Conservation (phyloP, 352 stramenopile genomes). For the Phytopythium montanum region DNA sequence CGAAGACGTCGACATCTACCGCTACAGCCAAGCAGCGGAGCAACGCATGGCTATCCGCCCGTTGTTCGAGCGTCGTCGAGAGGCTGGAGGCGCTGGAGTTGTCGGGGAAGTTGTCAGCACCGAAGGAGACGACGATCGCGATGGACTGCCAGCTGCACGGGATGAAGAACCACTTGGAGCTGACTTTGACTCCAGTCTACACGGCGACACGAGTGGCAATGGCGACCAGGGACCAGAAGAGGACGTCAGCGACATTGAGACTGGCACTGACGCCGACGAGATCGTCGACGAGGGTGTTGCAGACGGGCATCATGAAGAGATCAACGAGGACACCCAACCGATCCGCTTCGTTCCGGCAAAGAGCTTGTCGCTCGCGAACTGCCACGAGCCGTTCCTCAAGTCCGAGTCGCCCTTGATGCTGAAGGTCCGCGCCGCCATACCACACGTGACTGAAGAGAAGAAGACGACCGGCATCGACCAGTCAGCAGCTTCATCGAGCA, state of each 20-base stretch:
- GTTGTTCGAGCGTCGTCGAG: conserved; percentile 58
- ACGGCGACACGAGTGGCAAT: background rate
- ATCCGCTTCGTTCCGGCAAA: background rate
- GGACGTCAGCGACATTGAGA: background rate
- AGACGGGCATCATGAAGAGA: background rate
- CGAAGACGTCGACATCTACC: conserved; percentile 54
- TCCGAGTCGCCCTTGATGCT: conserved; percentile 6
- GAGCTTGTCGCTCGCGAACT: conserved; percentile 8
- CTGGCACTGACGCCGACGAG: background rate
- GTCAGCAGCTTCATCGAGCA: no score
- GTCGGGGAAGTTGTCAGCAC: no score
- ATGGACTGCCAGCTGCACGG: background rate
- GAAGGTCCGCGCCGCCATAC: background rate
- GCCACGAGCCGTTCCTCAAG: conserved; percentile 22
- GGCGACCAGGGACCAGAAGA: background rate
- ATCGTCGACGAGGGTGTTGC: background rate
- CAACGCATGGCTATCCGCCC: conserved; percentile 70
- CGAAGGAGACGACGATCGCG: background rate
- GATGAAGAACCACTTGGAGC: background rate
- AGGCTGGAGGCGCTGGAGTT: conserved; percentile 23
- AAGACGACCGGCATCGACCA: background rate
- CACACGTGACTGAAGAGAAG: background rate
- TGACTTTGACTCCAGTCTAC: background rate
- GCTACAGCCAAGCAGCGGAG: conserved; percentile 47
- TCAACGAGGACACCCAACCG: background rate